A percentile compares a stretch with the other conserved stretches of the same genome.
Conservation (phyloP, 192 early-diverging fungal genomes). For the Coemansia sp. region DNA sequence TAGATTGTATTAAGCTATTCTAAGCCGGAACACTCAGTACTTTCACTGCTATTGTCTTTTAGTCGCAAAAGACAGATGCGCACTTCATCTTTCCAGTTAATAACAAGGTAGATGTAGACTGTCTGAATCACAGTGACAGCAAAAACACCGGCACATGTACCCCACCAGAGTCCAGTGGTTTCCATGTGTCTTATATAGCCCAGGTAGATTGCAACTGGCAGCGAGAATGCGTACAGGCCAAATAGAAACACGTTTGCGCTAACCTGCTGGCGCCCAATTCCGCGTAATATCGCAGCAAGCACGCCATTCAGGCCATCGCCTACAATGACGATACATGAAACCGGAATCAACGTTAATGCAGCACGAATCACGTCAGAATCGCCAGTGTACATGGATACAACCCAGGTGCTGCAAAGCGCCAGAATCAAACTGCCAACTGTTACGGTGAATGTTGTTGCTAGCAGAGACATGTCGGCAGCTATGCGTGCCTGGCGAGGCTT, state of each 20-base stretch:
- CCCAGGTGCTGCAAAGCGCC: slow-evolving; percentile 18
- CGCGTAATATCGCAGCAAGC: slow-evolving; percentile 54
- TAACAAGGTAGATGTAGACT: too few relatives aligned
- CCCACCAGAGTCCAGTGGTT: too few relatives aligned
- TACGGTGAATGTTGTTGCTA: slow-evolving; percentile 58
- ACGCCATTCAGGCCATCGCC: slow-evolving; percentile 60
- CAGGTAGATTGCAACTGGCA: slow-evolving; percentile 20
- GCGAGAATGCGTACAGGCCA: slow-evolving; percentile 47
- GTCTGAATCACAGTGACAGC: too few relatives aligned
- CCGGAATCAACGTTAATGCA: slow-evolving; percentile 67
- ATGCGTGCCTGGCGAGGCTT: slow-evolving; percentile 40
- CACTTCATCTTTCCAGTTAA: too few relatives aligned
- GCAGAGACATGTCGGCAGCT: slow-evolving; percentile 56
- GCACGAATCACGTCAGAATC: slow-evolving; percentile 67
- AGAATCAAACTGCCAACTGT: slow-evolving; percentile 6
- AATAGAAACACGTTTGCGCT: slow-evolving; percentile 51
- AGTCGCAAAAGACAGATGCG: too few relatives aligned
- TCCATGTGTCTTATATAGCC: too few relatives aligned
- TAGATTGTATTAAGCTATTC: too few relatives aligned
- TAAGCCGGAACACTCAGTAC: too few relatives aligned
- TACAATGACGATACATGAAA: slow-evolving; percentile 66
- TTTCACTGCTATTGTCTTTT: too few relatives aligned
- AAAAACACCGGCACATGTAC: too few relatives aligned
- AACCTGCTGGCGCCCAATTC: slow-evolving; percentile 46
- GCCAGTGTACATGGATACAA: slow-evolving; percentile 58